Conservation (phyloP, 2,329 filamentous ascomycete genomes). For the Rutstroemia sp. region DNA sequence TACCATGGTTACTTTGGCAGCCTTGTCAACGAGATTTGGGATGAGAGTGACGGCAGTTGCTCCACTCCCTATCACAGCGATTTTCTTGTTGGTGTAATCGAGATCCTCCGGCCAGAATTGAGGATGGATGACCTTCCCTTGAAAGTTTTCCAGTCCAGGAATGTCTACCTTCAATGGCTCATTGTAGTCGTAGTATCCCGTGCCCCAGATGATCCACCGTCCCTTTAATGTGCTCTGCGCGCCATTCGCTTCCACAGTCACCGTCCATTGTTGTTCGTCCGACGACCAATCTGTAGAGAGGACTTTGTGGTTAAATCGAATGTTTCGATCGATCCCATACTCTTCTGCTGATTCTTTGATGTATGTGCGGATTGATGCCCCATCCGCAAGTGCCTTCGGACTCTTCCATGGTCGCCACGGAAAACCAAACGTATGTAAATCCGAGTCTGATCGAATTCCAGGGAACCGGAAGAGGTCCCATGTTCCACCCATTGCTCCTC, state of each 20-base stretch:
- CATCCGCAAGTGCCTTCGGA: slow-evolving; percentile 42
- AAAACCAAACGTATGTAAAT: slow-evolving; percentile 58
- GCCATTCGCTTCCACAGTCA: slow-evolving; percentile 35
- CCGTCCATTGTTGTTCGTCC: slow-evolving; percentile 44
- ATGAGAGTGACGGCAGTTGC: slow-evolving; percentile 73
- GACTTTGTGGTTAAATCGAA: slow-evolving; percentile 45
- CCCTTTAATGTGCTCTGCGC: slow-evolving; percentile 26
- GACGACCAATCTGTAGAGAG: slow-evolving; percentile 46
- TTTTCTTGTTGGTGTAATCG: slow-evolving; percentile 51
- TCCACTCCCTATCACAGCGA: slow-evolving; percentile 37
- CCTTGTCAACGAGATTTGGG: slow-evolving; percentile 58
- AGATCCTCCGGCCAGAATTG: slow-evolving; percentile 67
- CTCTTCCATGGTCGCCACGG: slow-evolving; percentile 62
- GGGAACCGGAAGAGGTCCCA: slow-evolving; percentile 76
- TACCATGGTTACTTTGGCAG: slow-evolving; percentile 65
- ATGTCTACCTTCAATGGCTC: slow-evolving; percentile 46
- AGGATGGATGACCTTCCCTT: slow-evolving; percentile 55
- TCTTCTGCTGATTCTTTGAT: slow-evolving; percentile 43
- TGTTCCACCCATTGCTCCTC: slow-evolving; percentile 62
- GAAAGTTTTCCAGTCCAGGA: slow-evolving; percentile 51
- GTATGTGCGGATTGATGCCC: slow-evolving; percentile 45
- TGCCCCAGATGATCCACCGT: slow-evolving; percentile 50
- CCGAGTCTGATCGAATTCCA: slow-evolving; percentile 58
- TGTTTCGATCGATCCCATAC: slow-evolving; percentile 46
- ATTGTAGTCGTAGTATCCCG: slow-evolving; percentile 59